These are phyloP conservation scores for Pilaira anomala DNA, from an alignment of 192 early-diverging fungal genomes.

Conservation along the genomic window DNA sequence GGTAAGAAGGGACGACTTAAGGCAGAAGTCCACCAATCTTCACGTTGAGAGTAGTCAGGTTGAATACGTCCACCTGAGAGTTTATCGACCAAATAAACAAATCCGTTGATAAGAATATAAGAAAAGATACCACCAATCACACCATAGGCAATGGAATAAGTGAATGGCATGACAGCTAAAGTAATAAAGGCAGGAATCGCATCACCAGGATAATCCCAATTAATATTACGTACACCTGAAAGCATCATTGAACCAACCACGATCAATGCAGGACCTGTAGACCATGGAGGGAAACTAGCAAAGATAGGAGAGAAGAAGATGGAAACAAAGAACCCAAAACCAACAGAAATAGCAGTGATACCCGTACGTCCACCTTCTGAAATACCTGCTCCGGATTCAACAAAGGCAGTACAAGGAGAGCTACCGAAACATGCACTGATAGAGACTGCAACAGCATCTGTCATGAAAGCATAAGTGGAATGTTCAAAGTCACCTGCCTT, in stretches of 20 bases:
- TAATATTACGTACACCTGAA: slow-evolving; percentile 63
- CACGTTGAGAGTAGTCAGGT: slow-evolving; percentile 32
- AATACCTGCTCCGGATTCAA: slow-evolving; percentile 82
- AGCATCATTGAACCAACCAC: slow-evolving; percentile 81
- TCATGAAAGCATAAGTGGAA: slow-evolving; percentile 69
- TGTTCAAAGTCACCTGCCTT: slow-evolving; percentile 78
- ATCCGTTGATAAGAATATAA: slow-evolving; percentile 67
- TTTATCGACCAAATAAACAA: slow-evolving; percentile 55
- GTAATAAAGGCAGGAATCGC: slow-evolving; percentile 76
- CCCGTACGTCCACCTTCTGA: slow-evolving; percentile 79
- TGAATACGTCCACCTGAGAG: slow-evolving; percentile 52
- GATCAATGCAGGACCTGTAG: slow-evolving; percentile 80
- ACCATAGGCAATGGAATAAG: slow-evolving; percentile 81
- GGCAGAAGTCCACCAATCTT: slow-evolving; percentile 35
- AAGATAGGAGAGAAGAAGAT: slow-evolving; percentile 85
- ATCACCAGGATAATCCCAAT: slow-evolving; percentile 78
- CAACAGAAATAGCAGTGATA: slow-evolving; percentile 65
- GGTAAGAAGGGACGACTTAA: slow-evolving; percentile 24
- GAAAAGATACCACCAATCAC: slow-evolving; percentile 70
- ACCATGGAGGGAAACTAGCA: slow-evolving; percentile 81
- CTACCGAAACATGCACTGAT: slow-evolving; percentile 72
- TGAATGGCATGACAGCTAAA: slow-evolving; percentile 73
- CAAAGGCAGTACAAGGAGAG: slow-evolving; percentile 74
- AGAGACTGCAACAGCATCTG: slow-evolving; percentile 62
- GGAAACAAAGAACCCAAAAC: slow-evolving; percentile 70